These are phyloP conservation scores for Gautieria morchelliformis DNA, from an alignment of 768 basidiomycete species.

Conservation along the genomic window DNA sequence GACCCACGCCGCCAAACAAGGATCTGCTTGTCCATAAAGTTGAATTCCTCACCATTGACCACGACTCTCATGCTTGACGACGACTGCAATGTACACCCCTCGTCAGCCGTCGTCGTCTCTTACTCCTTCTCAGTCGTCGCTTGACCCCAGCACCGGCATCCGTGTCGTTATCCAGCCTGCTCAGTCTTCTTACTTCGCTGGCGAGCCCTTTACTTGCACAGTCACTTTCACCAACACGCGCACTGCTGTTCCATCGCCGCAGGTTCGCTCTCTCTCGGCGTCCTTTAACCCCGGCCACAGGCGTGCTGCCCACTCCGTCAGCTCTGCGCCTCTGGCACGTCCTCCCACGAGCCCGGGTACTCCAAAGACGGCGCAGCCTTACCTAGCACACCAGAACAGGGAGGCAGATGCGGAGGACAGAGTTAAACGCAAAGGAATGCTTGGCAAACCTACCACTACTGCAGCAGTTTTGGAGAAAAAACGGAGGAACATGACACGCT, in stretches of 20 bases:
- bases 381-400: conserved; percentile 9
- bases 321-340: conserved; percentile 69
- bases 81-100: not conserved
- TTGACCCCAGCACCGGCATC: conserved; percentile 25
- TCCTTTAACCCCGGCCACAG: conserved; percentile 32
- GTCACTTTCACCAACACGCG: conserved; percentile 83
- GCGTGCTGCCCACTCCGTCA: conserved; percentile 71
- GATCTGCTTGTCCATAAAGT: not conserved
- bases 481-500: conserved; percentile 46
- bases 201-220: conserved; percentile 76
- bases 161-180: conserved; percentile 69
- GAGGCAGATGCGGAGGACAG: conserved; percentile 7
- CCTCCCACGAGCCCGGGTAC: conserved; percentile 79
- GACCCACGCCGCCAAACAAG: not conserved
- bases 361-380: conserved; percentile 27
- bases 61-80: not conserved
- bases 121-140: not conserved
- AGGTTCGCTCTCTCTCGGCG: conserved; percentile 17
- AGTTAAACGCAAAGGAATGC: conserved; percentile 37
- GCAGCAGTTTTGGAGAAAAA: conserved; percentile 34
- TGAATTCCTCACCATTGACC: not conserved
- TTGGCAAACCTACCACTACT: conserved; percentile 36
- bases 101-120: not conserved
- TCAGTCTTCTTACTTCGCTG: conserved; percentile 87
- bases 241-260: conserved; percentile 31